These are phyloP conservation scores for Monosporascus cannonballus DNA, from an alignment of 2,329 filamentous ascomycete genomes.

Conservation along the genomic window DNA sequence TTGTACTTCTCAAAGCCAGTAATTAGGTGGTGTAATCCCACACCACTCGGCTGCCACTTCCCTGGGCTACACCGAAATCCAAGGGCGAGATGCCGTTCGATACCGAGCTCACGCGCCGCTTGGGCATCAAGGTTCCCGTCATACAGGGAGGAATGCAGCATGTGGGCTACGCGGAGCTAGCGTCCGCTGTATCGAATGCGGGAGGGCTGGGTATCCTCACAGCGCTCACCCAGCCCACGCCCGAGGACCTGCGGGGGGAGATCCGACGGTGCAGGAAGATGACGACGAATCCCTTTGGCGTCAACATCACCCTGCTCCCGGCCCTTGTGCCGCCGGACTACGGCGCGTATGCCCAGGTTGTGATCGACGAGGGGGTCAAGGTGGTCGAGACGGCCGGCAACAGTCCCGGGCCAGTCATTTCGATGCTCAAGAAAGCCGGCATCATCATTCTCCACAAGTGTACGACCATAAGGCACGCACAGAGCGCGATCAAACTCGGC, in stretches of 20 bases:
- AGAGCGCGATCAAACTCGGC: conserved; percentile 85
- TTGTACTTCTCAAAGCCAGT: no score
- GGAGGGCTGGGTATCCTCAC: conserved; percentile 79
- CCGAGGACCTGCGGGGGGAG: conserved; percentile 87
- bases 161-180: conserved; percentile 75
- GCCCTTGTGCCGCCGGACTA: conserved; percentile 89
- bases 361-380: conserved; percentile 86
- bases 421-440: conserved; percentile 74
- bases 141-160: conserved; percentile 87
- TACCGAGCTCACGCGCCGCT: conserved; percentile 50
- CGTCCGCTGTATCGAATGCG: conserved; percentile 72
- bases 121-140: conserved; percentile 61
- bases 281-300: conserved; percentile 76
- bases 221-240: conserved; percentile 85
- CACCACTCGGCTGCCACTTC: no score
- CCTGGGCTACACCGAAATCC: no score
- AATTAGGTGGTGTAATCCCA: no score
- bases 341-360: conserved; percentile 79
- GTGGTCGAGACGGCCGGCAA: conserved; percentile 94
- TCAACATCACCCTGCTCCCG: conserved; percentile 92
- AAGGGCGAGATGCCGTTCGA: conserved; percentile 46
- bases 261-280: conserved; percentile 80
- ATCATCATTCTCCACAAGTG: conserved; percentile 91
- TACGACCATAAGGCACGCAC: conserved; percentile 89
- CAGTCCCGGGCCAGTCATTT: conserved; percentile 81